These are phyloP conservation scores for Sugiyamaella lignohabitans DNA, from an alignment of 805 yeast genomes.

Conservation along the genomic window DNA sequence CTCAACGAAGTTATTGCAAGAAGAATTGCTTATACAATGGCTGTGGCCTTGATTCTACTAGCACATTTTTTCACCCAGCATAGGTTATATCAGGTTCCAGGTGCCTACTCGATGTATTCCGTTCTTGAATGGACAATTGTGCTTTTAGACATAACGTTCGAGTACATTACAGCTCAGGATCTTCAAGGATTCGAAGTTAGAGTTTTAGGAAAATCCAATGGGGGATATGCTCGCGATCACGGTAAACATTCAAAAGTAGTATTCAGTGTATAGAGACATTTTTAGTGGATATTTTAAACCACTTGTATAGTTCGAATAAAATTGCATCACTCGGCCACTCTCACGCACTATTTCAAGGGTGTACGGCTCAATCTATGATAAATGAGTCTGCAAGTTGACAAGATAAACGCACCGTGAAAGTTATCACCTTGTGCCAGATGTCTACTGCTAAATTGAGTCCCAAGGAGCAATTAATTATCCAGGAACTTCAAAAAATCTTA, in stretches of 20 bases:
- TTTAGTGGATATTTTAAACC: no score
- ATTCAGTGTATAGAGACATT: no score
- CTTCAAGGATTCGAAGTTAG: conserved; percentile 46
- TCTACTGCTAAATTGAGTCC: no score
- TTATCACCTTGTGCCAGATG: no score
- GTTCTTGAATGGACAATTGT: conserved; percentile 78
- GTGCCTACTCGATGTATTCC: conserved; percentile 78
- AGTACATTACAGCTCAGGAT: conserved; percentile 59
- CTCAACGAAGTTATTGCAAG: conserved; percentile 13
- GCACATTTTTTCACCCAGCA: conserved; percentile 74
- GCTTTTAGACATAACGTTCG: conserved; percentile 65
- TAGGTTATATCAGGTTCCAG: conserved; percentile 63
- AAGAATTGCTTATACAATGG: conserved; percentile 48
- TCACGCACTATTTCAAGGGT: no score
- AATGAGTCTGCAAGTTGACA: no score
- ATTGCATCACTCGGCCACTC: no score
- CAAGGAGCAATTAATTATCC: no score
- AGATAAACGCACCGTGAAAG: no score
- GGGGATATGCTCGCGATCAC: background rate
- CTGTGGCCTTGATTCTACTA: conserved; percentile 58
- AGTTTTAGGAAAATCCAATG: conserved; percentile 6
- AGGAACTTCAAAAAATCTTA: conserved; percentile 5
- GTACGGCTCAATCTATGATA: no score
- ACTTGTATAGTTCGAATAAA: no score
- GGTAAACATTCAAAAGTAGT: background rate